These are phyloP conservation scores for Limnanthes douglasii DNA, from an alignment of 345 rosid species.

Conservation along the genomic window DNA sequence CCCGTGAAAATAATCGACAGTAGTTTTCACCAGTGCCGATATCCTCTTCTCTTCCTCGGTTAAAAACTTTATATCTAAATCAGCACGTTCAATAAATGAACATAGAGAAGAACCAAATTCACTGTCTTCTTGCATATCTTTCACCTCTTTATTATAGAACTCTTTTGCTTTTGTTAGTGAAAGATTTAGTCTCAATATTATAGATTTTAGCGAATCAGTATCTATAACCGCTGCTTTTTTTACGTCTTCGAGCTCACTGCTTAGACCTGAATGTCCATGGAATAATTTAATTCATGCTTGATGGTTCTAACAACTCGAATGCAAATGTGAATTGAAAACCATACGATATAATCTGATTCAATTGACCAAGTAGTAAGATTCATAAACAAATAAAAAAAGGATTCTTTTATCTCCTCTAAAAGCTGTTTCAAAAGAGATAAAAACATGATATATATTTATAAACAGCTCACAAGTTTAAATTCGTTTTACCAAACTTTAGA, in stretches of 20 bases:
- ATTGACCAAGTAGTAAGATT: too few relatives aligned
- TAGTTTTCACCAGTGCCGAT: constrained; percentile 44
- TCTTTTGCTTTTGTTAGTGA: constrained; percentile 31
- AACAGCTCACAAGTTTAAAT: too few relatives aligned
- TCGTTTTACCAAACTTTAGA: too few relatives aligned
- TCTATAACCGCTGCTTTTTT: constrained; percentile 69
- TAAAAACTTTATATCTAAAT: constrained; percentile 30
- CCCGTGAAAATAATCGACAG: constrained; percentile 82
- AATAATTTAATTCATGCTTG: constrained; percentile 83
- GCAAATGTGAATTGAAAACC: too few relatives aligned
- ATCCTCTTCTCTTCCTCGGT: constrained; percentile 56
- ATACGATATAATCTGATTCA: too few relatives aligned
- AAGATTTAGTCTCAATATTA: constrained; percentile 27
- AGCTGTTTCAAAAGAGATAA: too few relatives aligned
- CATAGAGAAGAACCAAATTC: constrained; percentile 23
- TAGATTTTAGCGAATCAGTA: constrained; percentile 29
- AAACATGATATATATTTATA: too few relatives aligned
- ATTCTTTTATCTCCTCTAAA: too few relatives aligned
- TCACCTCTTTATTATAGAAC: constrained; percentile 42
- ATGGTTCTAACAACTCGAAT: constrained; percentile 22
- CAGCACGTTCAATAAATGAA: constrained; percentile 37
- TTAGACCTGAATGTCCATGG: constrained; percentile 71
- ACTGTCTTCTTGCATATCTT: constrained; percentile 30
- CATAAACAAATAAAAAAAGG: too few relatives aligned
- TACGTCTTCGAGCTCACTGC: constrained; percentile 56